These are phyloP conservation scores for Tritrichomonas musculus DNA, from an alignment of 208 protist genomes.

Conservation along the genomic window DNA sequence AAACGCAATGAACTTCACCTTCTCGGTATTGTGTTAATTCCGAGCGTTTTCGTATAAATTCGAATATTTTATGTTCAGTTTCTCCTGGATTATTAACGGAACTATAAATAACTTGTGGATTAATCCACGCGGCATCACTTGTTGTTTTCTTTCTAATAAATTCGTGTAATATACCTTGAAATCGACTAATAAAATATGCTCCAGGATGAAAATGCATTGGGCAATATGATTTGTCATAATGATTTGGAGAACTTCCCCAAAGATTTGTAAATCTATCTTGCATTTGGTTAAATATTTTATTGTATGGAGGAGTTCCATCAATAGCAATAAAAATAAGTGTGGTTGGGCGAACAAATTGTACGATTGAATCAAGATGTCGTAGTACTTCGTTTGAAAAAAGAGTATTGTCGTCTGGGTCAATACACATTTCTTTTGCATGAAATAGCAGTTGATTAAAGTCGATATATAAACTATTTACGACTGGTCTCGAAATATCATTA, in stretches of 20 bases:
- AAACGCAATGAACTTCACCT: conserved; percentile 88
- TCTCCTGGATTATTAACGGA: conserved; percentile 74
- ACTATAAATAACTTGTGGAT: conserved; percentile 65
- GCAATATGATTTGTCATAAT: too few relatives aligned
- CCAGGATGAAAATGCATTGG: too few relatives aligned
- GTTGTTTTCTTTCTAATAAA: neutral
- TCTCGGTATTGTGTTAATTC: conserved; percentile 65
- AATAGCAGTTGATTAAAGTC: too few relatives aligned
- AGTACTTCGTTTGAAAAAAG: too few relatives aligned
- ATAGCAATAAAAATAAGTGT: neutral
- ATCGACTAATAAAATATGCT: too few relatives aligned
- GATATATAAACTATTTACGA: neutral
- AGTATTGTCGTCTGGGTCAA: too few relatives aligned
- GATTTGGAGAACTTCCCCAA: neutral
- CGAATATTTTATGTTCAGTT: conserved; percentile 98
- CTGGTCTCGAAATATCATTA: neutral
- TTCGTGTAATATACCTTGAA: neutral
- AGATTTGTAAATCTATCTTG: too few relatives aligned
- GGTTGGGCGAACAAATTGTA: neutral
- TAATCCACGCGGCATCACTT: conserved; percentile 61
- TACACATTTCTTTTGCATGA: too few relatives aligned
- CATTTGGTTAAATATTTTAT: neutral
- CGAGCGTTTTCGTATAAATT: conserved; percentile 88
- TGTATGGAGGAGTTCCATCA: neutral
- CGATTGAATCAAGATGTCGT: neutral